These are phyloP conservation scores for Gynostemma pentaphyllum DNA, from an alignment of 306 rosid species.

Conservation along the genomic window DNA sequence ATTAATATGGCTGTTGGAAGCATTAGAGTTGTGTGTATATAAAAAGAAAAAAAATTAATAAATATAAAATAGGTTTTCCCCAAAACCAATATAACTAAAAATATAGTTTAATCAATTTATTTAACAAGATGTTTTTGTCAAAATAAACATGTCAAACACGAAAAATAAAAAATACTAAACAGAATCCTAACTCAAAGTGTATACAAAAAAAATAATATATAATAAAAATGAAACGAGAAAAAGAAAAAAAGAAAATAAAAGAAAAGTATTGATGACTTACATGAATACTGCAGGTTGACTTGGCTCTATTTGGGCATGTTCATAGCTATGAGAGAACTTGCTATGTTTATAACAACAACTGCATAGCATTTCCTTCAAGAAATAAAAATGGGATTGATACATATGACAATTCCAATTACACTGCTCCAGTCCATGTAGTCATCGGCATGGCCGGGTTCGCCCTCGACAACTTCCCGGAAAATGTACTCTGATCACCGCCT, in stretches of 20 bases:
- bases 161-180: too few species aligned
- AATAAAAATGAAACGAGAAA: too few species aligned
- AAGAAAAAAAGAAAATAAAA: neutral
- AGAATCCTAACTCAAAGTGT: too few species aligned
- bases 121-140: too few species aligned
- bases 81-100: too few species aligned
- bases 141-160: too few species aligned
- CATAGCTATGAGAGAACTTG: slow-evolving; percentile 89
- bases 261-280: neutral
- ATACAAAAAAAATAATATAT: slow-evolving; percentile 1
- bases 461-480: slow-evolving; percentile 29
- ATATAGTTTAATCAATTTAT: too few species aligned
- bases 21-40: too few species aligned
- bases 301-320: slow-evolving; percentile 70
- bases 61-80: too few species aligned
- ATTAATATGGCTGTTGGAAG: too few species aligned
- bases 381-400: slow-evolving; percentile 47
- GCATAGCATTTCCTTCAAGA: slow-evolving; percentile 53
- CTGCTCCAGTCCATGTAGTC: slow-evolving; percentile 70
- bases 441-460: slow-evolving; percentile 88
- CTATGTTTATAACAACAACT: slow-evolving; percentile 26
- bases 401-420: slow-evolving; percentile 51
- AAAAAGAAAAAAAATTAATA: too few species aligned
- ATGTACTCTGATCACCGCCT: neutral
- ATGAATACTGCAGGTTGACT: slow-evolving; percentile 43